phyloP scores from a whole-genome alignment of 352 stramenopile species.

The Pythium angustatum region DNA sequence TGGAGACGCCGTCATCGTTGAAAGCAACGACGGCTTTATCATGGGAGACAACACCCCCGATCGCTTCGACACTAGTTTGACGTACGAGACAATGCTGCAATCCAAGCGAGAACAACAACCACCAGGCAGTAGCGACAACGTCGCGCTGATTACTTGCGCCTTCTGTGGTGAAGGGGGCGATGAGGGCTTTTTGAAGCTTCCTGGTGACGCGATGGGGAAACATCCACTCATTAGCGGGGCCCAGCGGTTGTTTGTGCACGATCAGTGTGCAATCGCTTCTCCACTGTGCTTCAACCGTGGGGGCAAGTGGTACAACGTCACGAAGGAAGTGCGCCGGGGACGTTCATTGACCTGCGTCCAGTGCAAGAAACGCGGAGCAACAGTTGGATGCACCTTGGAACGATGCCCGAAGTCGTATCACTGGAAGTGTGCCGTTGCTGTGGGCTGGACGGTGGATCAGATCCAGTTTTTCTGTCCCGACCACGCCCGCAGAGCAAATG shows the following conservation, averaged over 20 bases:
- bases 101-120: constrained; percentile 46
- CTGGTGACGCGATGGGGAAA: constrained; percentile 71
- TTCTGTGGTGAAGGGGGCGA: constrained; percentile 78
- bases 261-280: constrained; percentile 85
- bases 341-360: constrained; percentile 61
- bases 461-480: constrained; percentile 84
- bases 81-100: constrained; percentile 68
- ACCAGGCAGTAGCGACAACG: constrained; percentile 28
- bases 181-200: constrained; percentile 69
- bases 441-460: constrained; percentile 70
- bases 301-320: constrained; percentile 84
- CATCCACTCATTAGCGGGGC: constrained; percentile 66
- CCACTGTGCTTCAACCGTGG: constrained; percentile 79
- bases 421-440: constrained; percentile 78
- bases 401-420: constrained; percentile 76
- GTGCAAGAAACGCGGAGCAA: constrained; percentile 76
- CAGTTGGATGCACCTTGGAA: constrained; percentile 69
- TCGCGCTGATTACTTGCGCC: constrained; percentile 67
- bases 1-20: constrained; percentile 57
- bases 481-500: constrained; percentile 36
- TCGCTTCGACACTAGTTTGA: constrained; percentile 67
- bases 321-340: constrained; percentile 78
- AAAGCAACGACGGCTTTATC: constrained; percentile 83
- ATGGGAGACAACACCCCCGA: constrained; percentile 83
- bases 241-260: constrained; percentile 83